Conservation (phyloP, 768 basidiomycete species). For the Hypsizygus marmoreus region DNA sequence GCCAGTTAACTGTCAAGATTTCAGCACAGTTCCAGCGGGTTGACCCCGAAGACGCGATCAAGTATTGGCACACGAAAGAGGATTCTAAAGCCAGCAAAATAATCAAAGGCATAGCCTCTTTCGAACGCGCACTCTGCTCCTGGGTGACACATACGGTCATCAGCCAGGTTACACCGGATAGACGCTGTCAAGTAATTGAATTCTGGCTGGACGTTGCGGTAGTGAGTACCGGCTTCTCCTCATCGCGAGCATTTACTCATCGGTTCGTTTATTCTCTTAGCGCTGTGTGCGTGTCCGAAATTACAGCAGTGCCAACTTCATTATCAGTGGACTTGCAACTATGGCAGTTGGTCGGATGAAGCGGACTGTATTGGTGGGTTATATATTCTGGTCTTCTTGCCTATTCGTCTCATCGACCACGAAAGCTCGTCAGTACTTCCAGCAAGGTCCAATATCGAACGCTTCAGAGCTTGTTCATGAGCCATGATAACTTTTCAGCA, state of each 20-base stretch:
- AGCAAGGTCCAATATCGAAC: constrained; percentile 31
- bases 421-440: constrained; percentile 21
- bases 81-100: constrained; percentile 30
- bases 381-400: background rate
- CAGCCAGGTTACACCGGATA: constrained; percentile 10
- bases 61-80: constrained; percentile 38
- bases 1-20: constrained; percentile 42
- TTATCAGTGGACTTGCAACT: constrained; percentile 43
- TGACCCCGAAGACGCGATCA: constrained; percentile 45
- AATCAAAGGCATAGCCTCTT: constrained; percentile 32
- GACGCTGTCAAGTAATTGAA: constrained; percentile 32
- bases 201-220: constrained; percentile 49
- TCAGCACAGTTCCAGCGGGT: constrained; percentile 40
- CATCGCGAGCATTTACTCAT: background rate
- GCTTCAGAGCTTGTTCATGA: constrained; percentile 31
- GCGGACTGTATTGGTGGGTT: constrained; percentile 35
- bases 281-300: constrained; percentile 47
- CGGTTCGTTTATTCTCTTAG: constrained; percentile 25
- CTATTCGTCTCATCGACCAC: background rate
- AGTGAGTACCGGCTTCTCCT: constrained; percentile 29
- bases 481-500: constrained; percentile 23
- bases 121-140: constrained; percentile 37
- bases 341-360: constrained; percentile 38
- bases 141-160: constrained; percentile 42
- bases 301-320: constrained; percentile 42